Evolutionary conservation across 495 filamentous ascomycete species (phyloP).

Genomic region (Thermochaetoides thermophila): DNA sequence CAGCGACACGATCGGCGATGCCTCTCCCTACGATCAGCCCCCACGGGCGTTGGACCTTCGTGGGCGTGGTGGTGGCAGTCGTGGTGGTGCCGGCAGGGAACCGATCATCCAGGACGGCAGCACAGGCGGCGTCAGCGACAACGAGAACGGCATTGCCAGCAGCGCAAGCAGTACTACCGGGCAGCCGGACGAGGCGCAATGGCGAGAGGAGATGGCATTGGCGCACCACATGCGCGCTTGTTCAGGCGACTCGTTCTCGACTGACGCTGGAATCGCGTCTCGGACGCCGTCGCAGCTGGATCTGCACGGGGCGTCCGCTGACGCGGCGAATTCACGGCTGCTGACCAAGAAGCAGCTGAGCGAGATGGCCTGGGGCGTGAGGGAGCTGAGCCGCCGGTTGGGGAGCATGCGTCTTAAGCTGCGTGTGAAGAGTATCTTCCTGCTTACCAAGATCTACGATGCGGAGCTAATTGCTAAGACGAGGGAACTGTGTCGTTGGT

Average conservation of each 20-base stretch:
- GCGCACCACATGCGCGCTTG: no score
- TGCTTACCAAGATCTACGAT: slow-evolving; percentile 83
- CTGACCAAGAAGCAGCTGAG: slow-evolving; percentile 85
- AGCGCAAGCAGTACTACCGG: no score
- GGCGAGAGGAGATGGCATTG: slow-evolving; percentile 25
- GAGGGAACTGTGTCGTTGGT: slow-evolving; percentile 63
- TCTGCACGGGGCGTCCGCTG: neutral
- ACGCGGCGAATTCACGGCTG: slow-evolving; percentile 35
- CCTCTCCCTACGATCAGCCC: no score
- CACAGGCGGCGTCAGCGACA: neutral
- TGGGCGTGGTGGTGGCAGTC: no score
- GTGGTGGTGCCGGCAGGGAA: no score
- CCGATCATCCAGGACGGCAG: no score
- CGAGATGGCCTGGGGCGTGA: slow-evolving; percentile 91
- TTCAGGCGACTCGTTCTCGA: slow-evolving; percentile 6
- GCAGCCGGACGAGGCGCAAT: slow-evolving; percentile 31
- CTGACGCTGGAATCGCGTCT: no score
- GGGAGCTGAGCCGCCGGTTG: slow-evolving; percentile 76
- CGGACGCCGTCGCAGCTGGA: slow-evolving; percentile 16
- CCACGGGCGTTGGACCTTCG: no score
- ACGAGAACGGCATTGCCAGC: neutral
- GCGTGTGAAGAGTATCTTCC: slow-evolving; percentile 65
- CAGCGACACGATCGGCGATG: no score
- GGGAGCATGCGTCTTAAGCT: slow-evolving; percentile 66
- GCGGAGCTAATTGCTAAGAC: slow-evolving; percentile 65